Evolutionary conservation across 2,329 filamentous ascomycete genomes (phyloP).

Genomic region (Geoglossum cookeanum): DNA sequence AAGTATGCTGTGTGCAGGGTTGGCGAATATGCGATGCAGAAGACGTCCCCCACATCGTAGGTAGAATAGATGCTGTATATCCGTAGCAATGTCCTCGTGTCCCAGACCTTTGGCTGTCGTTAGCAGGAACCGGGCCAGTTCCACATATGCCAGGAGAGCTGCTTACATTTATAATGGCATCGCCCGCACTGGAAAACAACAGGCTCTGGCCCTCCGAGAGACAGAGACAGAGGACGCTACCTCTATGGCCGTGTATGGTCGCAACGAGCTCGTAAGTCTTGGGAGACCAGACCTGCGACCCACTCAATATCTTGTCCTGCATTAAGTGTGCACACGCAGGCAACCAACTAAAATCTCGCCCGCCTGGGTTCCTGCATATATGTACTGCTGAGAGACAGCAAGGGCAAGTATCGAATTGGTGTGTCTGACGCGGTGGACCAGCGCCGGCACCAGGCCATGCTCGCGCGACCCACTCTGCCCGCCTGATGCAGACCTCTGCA

Average conservation of each 20-base stretch:
- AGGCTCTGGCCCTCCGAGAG: slow-evolving; percentile 56
- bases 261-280: slow-evolving; percentile 66
- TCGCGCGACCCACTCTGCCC: background rate
- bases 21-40: slow-evolving; percentile 77
- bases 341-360: slow-evolving; percentile 61
- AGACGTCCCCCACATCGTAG: slow-evolving; percentile 89
- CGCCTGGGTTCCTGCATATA: slow-evolving; percentile 84
- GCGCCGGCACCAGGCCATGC: slow-evolving; percentile 28
- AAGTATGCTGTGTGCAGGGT: slow-evolving; percentile 69
- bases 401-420: slow-evolving; percentile 66
- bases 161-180: slow-evolving; percentile 69
- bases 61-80: slow-evolving; percentile 83
- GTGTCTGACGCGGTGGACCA: slow-evolving; percentile 58
- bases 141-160: background rate
- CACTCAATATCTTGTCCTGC: background rate
- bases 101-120: slow-evolving; percentile 46
- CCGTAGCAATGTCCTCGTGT: slow-evolving; percentile 51
- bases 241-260: slow-evolving; percentile 73
- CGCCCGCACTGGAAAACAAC: slow-evolving; percentile 82
- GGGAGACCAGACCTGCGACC: slow-evolving; percentile 53
- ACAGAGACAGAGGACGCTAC: slow-evolving; percentile 72
- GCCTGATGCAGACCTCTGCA: background rate
- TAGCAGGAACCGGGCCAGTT: slow-evolving; percentile 3
- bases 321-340: background rate
- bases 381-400: slow-evolving; percentile 57